phyloP scores from a whole-genome alignment of 306 rosid species.

The Lathyrus sativus region DNA sequence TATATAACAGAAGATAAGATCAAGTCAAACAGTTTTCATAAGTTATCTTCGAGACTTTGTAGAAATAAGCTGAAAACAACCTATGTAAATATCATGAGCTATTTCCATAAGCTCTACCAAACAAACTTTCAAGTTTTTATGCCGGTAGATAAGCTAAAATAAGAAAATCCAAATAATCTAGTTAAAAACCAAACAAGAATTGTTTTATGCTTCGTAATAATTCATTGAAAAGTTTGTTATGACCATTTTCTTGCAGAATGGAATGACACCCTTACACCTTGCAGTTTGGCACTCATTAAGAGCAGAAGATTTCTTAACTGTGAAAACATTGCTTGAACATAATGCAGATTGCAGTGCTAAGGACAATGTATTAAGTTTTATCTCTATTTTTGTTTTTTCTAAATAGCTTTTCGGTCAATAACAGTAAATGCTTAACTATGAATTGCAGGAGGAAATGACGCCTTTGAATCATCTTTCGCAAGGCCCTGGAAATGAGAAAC shows the following conservation, averaged over 20 bases:
- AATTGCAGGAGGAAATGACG: conserved; percentile 89
- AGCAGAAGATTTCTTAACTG: conserved; percentile 74
- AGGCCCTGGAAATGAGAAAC: conserved; percentile 75
- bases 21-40: neutral
- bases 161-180: neutral
- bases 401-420: conserved; percentile 21
- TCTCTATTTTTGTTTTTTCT: conserved; percentile 23
- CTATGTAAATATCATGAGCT: neutral
- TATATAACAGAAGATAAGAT: neutral
- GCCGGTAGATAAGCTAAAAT: neutral
- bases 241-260: conserved; percentile 69
- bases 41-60: neutral
- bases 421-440: conserved; percentile 34
- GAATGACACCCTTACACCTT: conserved; percentile 97
- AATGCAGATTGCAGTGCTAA: conserved; percentile 86
- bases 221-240: conserved; percentile 34
- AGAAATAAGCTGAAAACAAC: neutral
- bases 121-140: neutral
- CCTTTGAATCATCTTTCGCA: conserved; percentile 81
- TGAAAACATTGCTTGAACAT: conserved; percentile 67
- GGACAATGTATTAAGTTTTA: conserved; percentile 61
- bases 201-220: conserved; percentile 28
- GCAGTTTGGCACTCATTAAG: conserved; percentile 92
- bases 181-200: conserved; percentile 27
- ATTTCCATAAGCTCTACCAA: neutral